phyloP scores from a whole-genome alignment of 2,329 filamentous ascomycete genomes.

The Akanthomyces uredinophilus region DNA sequence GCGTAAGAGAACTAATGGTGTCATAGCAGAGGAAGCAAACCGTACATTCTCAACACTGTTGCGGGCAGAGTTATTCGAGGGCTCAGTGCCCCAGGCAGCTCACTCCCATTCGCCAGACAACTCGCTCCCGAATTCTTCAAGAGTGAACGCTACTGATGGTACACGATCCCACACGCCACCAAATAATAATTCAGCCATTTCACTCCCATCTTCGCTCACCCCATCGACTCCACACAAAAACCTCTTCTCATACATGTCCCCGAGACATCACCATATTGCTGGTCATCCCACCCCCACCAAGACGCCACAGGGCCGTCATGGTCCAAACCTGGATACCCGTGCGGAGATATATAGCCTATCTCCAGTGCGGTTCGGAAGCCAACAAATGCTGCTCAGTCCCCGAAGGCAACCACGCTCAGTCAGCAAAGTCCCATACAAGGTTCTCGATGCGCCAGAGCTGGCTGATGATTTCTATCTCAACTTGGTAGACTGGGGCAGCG shows the following conservation, averaged over 20 bases:
- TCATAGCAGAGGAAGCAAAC: constrained; percentile 82
- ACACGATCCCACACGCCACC: constrained; percentile 79
- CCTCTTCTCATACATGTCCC: constrained; percentile 85
- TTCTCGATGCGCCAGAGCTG: constrained; percentile 90
- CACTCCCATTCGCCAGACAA: constrained; percentile 58
- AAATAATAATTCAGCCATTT: constrained; percentile 52
- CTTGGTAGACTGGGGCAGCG: constrained; percentile 94
- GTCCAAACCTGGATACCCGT: constrained; percentile 79
- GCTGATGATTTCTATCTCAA: constrained; percentile 98
- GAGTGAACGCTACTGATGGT: constrained; percentile 55
- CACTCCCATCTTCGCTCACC: constrained; percentile 70
- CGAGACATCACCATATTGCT: constrained; percentile 63
- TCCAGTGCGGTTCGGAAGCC: constrained; percentile 86
- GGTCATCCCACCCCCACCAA: constrained; percentile 85
- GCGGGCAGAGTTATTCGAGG: constrained; percentile 87
- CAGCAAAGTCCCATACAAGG: constrained; percentile 96
- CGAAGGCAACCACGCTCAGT: constrained; percentile 84
- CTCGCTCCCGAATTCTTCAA: constrained; percentile 42
- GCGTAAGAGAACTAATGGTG: constrained; percentile 5
- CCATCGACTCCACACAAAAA: constrained; percentile 98
- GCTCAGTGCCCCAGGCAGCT: constrained; percentile 75
- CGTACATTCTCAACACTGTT: constrained; percentile 84
- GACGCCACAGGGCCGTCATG: constrained; percentile 83
- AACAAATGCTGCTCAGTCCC: constrained; percentile 87
- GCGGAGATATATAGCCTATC: constrained; percentile 95